phyloP scores from a whole-genome alignment of 176 grass and related monocot genomes.

The Carex myosuroides region DNA sequence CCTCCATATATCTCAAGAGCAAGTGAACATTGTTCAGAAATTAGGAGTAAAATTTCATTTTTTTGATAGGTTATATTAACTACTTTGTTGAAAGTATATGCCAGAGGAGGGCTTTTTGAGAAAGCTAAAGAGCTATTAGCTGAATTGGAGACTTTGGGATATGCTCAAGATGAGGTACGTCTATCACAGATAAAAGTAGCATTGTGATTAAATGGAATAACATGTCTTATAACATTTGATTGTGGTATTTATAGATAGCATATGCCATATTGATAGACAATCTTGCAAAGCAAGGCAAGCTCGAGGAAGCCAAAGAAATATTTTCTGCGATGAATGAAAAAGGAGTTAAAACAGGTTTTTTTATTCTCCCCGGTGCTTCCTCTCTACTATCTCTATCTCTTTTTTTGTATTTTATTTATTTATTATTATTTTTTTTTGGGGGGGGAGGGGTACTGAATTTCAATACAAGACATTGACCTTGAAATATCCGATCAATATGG shows the following conservation, averaged over 20 bases:
- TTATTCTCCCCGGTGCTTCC: background rate
- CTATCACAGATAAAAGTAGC: background rate
- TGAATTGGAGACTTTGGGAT: slow-evolving; percentile 69
- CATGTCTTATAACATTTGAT: background rate
- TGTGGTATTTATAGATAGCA: slow-evolving; percentile 55
- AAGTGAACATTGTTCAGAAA: background rate
- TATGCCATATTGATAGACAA: slow-evolving; percentile 88
- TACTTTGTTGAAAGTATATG: slow-evolving; percentile 96
- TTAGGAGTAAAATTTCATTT: slow-evolving; percentile 1
- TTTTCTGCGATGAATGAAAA: slow-evolving; percentile 80
- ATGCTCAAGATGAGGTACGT: slow-evolving; percentile 86
- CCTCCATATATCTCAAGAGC: background rate
- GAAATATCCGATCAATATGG: background rate
- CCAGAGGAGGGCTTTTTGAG: slow-evolving; percentile 84
- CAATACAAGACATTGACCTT: background rate
- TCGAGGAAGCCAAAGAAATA: slow-evolving; percentile 50
- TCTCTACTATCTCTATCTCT: background rate
- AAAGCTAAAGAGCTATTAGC: slow-evolving; percentile 67
- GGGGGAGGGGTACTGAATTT: background rate
- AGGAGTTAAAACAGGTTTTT: slow-evolving; percentile 64
- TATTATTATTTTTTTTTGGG: background rate
- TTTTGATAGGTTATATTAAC: slow-evolving; percentile 69
- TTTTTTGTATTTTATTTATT: background rate
- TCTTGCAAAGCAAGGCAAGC: slow-evolving; percentile 74
- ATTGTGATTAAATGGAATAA: background rate